A percentile compares a stretch with the other conserved stretches of the same genome.
Conservation (phyloP, 805 yeast species). For the Pichia eremophila region DNA sequence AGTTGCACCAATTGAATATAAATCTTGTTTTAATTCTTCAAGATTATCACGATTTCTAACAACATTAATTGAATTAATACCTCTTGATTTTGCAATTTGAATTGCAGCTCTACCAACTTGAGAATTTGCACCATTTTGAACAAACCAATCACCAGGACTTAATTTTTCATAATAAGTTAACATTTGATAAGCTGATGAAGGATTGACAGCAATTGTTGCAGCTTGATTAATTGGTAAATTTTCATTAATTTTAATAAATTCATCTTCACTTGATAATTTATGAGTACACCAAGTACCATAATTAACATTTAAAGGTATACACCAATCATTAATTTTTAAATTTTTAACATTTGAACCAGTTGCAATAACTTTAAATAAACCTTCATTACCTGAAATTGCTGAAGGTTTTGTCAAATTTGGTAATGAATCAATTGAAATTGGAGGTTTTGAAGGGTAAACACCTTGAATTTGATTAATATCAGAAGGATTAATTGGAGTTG, state of each 20-base stretch:
- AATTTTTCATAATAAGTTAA: constrained; percentile 58
- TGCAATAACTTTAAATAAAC: constrained; percentile 75
- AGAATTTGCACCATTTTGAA: constrained; percentile 94
- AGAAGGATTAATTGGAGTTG: constrained; percentile 84
- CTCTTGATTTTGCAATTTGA: constrained; percentile 73
- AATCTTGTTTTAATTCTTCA: constrained; percentile 43
- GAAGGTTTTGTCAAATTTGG: constrained; percentile 50
- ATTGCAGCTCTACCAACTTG: constrained; percentile 90
- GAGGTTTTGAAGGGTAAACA: constrained; percentile 73
- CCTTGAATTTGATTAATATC: constrained; percentile 84
- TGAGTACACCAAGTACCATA: constrained; percentile 94
- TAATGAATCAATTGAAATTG: constrained; percentile 36
- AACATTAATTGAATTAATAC: constrained; percentile 76
- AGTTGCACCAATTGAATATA: constrained; percentile 70
- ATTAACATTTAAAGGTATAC: constrained; percentile 64
- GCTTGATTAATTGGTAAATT: constrained; percentile 53
- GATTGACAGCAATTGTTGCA: constrained; percentile 88
- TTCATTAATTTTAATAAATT: constrained; percentile 51
- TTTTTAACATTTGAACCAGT: constrained; percentile 44
- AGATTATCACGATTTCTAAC: constrained; percentile 80
- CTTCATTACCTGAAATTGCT: constrained; percentile 93
- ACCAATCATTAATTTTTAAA: constrained; percentile 74
- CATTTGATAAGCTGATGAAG: constrained; percentile 86
- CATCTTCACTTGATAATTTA: constrained; percentile 42
- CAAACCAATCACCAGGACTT: constrained; percentile 75